These are phyloP conservation scores for Cinnamomum chago DNA, from an alignment of 164 flowering plant species.

Conservation along the genomic window DNA sequence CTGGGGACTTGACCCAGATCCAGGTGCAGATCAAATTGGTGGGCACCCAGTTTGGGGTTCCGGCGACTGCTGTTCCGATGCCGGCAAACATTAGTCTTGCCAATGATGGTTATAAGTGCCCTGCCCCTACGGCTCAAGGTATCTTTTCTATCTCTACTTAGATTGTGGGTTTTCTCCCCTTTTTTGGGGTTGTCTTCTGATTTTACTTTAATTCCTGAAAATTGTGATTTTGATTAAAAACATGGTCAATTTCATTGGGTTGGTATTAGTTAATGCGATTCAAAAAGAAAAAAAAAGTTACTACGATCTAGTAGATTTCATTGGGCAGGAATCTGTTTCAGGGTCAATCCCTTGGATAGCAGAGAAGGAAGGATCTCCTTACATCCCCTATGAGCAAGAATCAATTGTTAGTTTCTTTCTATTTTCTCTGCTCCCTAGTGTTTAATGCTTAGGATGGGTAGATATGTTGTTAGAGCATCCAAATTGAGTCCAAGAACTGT, in stretches of 20 bases:
- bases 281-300: too few relatives aligned
- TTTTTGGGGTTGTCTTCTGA: constrained; percentile 1
- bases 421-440: too few relatives aligned
- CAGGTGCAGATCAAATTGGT: constrained; percentile 46
- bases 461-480: too few relatives aligned
- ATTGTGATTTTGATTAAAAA: not conserved
- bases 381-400: too few relatives aligned
- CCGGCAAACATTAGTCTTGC: constrained; percentile 54
- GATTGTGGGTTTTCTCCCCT: too few relatives aligned
- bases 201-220: not conserved
- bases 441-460: too few relatives aligned
- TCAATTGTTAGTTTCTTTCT: too few relatives aligned
- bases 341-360: too few relatives aligned
- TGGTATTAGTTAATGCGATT: not conserved
- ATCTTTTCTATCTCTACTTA: not conserved
- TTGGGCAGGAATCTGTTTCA: too few relatives aligned
- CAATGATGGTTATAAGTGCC: constrained; percentile 73
- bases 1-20: constrained; percentile 74
- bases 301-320: too few relatives aligned
- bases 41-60: constrained; percentile 84
- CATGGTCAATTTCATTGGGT: not conserved
- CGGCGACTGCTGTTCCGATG: constrained; percentile 49
- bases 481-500: too few relatives aligned
- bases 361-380: too few relatives aligned
- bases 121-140: constrained; percentile 38